Evolutionary conservation across 768 basidiomycete genomes (phyloP).

Genomic region (Suillus decipiens): DNA sequence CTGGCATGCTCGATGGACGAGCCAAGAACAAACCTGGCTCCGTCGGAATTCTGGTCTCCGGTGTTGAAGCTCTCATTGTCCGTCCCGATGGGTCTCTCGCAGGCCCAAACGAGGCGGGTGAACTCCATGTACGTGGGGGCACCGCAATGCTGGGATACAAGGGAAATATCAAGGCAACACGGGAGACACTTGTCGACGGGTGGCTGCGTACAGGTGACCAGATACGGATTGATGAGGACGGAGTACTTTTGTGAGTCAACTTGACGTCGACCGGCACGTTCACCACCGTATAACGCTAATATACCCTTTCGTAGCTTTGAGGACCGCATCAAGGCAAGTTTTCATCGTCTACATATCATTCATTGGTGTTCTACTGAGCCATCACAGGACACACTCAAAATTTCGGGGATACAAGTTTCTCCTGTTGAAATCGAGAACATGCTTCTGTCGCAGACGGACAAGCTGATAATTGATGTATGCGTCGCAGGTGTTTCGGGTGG

Average conservation of each 20-base stretch:
- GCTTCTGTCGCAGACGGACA: conserved; percentile 56
- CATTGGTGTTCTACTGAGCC: neutral
- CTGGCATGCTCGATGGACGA: conserved; percentile 43
- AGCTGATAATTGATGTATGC: conserved; percentile 57
- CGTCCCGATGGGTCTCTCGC: conserved; percentile 55
- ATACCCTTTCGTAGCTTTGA: conserved; percentile 47
- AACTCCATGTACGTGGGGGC: conserved; percentile 53
- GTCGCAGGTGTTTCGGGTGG: conserved; percentile 73
- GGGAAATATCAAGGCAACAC: conserved; percentile 62
- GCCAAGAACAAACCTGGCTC: conserved; percentile 37
- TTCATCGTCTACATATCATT: conserved; percentile 19
- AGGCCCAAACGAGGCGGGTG: conserved; percentile 56
- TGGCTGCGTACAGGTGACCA: conserved; percentile 72
- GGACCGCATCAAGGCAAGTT: conserved; percentile 60
- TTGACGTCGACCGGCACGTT: neutral
- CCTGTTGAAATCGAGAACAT: conserved; percentile 69
- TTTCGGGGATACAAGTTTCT: conserved; percentile 74
- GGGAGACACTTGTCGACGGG: conserved; percentile 60
- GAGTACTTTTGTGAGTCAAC: conserved; percentile 56
- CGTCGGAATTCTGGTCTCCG: conserved; percentile 56
- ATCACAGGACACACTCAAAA: conserved; percentile 65
- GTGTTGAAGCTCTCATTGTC: conserved; percentile 56
- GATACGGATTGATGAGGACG: conserved; percentile 54
- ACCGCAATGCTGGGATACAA: conserved; percentile 63
- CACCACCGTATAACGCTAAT: neutral